Conservation (phyloP, 2,329 filamentous ascomycete genomes). For the Aspergillus melleus region DNA sequence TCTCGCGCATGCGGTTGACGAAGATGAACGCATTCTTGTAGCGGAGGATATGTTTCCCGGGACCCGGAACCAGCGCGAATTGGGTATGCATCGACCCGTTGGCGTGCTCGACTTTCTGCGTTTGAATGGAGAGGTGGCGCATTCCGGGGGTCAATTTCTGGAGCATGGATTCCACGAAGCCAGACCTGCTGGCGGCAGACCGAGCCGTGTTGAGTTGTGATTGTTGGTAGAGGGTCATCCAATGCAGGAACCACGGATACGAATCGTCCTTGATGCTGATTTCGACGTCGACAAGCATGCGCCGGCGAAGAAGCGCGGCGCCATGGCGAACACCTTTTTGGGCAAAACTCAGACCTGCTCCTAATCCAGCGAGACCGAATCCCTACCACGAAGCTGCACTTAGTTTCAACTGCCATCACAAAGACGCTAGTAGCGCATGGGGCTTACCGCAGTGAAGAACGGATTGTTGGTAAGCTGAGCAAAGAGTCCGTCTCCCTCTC, state of each 20-base stretch:
- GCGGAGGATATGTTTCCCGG: slow-evolving; percentile 82
- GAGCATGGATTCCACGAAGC: slow-evolving; percentile 54
- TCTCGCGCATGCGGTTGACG: slow-evolving; percentile 82
- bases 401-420: too few species aligned
- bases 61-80: slow-evolving; percentile 88
- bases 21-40: slow-evolving; percentile 85
- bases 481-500: slow-evolving; percentile 36
- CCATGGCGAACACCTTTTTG: slow-evolving; percentile 73
- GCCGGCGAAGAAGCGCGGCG: slow-evolving; percentile 73
- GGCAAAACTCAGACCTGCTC: slow-evolving; percentile 75
- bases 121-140: slow-evolving; percentile 66
- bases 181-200: slow-evolving; percentile 42
- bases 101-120: slow-evolving; percentile 60
- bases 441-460: slow-evolving; percentile 51
- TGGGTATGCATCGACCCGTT: slow-evolving; percentile 72
- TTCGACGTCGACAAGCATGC: slow-evolving; percentile 91
- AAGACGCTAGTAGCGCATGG: not conserved
- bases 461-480: slow-evolving; percentile 50
- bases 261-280: slow-evolving; percentile 92
- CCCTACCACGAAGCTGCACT: slow-evolving; percentile 49
- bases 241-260: slow-evolving; percentile 91
- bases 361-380: slow-evolving; percentile 87
- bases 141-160: slow-evolving; percentile 60
- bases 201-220: slow-evolving; percentile 58
- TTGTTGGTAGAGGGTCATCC: slow-evolving; percentile 83